Percentiles rank a stretch among this genome's conserved stretches.
These are phyloP conservation scores for Epicoccum nigrum DNA, from an alignment of 2,329 filamentous ascomycete genomes.

Conservation along the genomic window DNA sequence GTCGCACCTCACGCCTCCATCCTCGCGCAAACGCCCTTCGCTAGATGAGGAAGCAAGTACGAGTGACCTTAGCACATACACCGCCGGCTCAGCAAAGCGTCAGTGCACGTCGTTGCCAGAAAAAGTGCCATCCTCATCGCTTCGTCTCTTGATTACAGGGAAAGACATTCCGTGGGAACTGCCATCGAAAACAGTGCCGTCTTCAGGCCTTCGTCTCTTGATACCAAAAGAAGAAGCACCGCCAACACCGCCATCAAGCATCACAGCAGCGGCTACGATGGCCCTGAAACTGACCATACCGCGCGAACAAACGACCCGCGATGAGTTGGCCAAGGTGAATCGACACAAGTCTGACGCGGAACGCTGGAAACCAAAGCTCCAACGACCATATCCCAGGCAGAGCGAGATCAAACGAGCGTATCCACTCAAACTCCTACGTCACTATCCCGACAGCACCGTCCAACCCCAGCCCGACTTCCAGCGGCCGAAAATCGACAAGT, in stretches of 20 bases:
- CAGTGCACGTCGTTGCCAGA: background rate
- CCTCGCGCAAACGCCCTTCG: conserved; percentile 13
- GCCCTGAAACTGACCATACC: conserved; percentile 27
- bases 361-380: conserved; percentile 27
- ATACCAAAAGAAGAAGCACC: background rate
- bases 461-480: conserved; percentile 14
- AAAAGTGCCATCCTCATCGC: too few species aligned
- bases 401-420: conserved; percentile 29
- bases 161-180: too few species aligned
- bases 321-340: conserved; percentile 18
- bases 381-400: conserved; percentile 17
- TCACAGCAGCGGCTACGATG: conserved; percentile 7
- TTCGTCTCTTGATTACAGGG: too few species aligned
- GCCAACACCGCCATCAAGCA: conserved; percentile 20
- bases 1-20: conserved; percentile 7
- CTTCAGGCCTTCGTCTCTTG: background rate
- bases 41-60: background rate
- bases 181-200: too few species aligned
- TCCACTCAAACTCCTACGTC: conserved; percentile 31
- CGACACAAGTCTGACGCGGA: conserved; percentile 23
- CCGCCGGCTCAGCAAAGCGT: background rate
- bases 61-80: background rate
- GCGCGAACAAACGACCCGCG: background rate
- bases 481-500: conserved; percentile 27
- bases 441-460: conserved; percentile 20